phyloP scores from a whole-genome alignment of 116 monocot genomes.

The Dioscorea cayenensis region DNA sequence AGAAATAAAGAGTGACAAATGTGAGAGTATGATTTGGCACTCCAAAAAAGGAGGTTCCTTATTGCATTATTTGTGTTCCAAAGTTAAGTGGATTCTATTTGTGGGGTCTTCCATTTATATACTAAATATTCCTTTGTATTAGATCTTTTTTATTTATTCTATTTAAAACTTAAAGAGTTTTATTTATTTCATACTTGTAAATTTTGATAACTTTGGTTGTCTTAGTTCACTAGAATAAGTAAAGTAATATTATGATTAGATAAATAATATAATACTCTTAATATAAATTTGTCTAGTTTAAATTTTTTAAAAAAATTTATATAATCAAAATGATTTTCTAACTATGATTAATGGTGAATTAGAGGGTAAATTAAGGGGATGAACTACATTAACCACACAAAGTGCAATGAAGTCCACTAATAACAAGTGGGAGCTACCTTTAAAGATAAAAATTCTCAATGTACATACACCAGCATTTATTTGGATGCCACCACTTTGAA shows the following conservation, averaged over 20 bases:
- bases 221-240: too few species aligned
- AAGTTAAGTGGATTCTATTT: neutral
- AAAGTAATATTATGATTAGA: too few species aligned
- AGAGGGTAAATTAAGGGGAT: neutral
- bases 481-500: neutral
- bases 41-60: neutral
- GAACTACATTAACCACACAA: slow-evolving; percentile 27
- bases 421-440: slow-evolving; percentile 1
- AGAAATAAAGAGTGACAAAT: neutral
- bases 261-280: too few species aligned
- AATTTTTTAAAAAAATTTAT: too few species aligned
- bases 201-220: too few species aligned
- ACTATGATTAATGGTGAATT: neutral
- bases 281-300: too few species aligned
- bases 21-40: neutral
- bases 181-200: too few species aligned
- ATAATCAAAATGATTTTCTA: too few species aligned
- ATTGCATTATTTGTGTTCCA: neutral
- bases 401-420: slow-evolving; percentile 21
- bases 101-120: neutral
- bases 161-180: too few species aligned
- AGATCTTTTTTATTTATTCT: neutral
- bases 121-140: neutral
- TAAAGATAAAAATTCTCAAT: neutral
- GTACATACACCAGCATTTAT: neutral